Evolutionary conservation across 2,329 filamentous ascomycete genomes (phyloP), one percentile per base, ranked within the genome.

Genomic region (Fusarium pseudograminearum): DNA sequence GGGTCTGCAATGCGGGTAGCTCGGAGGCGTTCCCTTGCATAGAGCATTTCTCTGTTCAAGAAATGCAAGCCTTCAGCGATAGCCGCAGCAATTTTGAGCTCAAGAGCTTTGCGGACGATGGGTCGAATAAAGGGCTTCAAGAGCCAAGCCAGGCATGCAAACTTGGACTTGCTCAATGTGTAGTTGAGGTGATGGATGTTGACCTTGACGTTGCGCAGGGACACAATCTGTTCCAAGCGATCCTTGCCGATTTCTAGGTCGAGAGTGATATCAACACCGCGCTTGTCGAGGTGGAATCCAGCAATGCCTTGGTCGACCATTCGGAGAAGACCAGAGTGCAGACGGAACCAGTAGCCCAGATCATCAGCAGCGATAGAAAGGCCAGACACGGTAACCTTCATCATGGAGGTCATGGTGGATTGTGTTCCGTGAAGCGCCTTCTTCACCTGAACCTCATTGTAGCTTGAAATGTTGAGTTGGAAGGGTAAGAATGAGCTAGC

Each of bases 401-500:
- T 86, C 4, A 92, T 83, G 0, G 92, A 94, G 26, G 89, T 91
- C 57, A 91, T 83, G 9, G 80, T 80, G 1, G 91, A 89, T 4
- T 86, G 85, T 1, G 91, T 94, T n/a, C 77, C 73, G 28, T 77
- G 73, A 9, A 86, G 89, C 20, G 90, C 90, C 78, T 97, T 97
- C 69, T 91, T 88, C 41, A 98, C 89, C 70, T 97, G 93, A 34
- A 98, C 82, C 71, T 97, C 92, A 74, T 97, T 98, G 78, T 91
- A 91, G 0, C 93, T 95, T 68, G 94, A 90, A 5, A 98, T 82
- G 45, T 92, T 90, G 55, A 98, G 84, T 57, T 90, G 89, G 81
- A 93, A 95, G 0, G 95, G 95, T 2, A 98, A 84, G 83, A 98
- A 98, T 0, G 94, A 97, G 5, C 91, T 93, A 66, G 91, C 83